Base-by-base conservation (phyloP, 192 early-diverging fungal species). In the Umbelopsis sp. region DNA sequence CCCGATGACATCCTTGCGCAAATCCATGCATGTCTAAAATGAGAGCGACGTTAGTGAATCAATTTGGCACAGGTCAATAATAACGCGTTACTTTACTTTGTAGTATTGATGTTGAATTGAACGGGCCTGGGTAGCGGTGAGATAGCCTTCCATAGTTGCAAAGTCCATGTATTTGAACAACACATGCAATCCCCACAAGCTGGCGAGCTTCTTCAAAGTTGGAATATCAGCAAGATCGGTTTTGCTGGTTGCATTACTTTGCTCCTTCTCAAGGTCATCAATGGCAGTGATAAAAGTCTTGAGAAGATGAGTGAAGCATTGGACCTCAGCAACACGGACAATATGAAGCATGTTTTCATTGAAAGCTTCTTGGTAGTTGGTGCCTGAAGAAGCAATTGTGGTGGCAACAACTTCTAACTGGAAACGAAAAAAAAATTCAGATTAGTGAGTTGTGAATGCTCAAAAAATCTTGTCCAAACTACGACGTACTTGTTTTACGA, bases 71-170 rank as follows among this genome's bases (percentile, higher is more conserved):
- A 6, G 10, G 37, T 1, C 37, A 41, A 41, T 41, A 6, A 41
- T 41, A 9, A 3, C 10, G 37, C 5, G 37, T 4, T 41, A 10
- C 37, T 41, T 66, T 67, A 70, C 67, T 37, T 72, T 52, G 46
- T 64, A 65, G 33, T 80, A 75, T 44, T 69, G 22, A 10, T 71
- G 74, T n/a, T 80, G 77, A 47, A 88, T 47, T 20, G 61, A 49
- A 20, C 80, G 79, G 23, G 78, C 79, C 22, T 86, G 85, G 0
- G 73, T 66, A 2, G 75, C 72, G 35, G 69, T 74, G 33, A 87
- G 78, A 72, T 82, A 88, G 10, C 82, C 85, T 66, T 84, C 81
- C 71, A 82, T 77, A 44, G 82, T 68, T 47, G 82, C 78, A 66
- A 82, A 52, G 35, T 81, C 79, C 45, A 83, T 67, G 46, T 75